Evolutionary conservation across 2,329 filamentous ascomycete species (phyloP).

Genomic region (Fusarium sterilihyphosum): DNA sequence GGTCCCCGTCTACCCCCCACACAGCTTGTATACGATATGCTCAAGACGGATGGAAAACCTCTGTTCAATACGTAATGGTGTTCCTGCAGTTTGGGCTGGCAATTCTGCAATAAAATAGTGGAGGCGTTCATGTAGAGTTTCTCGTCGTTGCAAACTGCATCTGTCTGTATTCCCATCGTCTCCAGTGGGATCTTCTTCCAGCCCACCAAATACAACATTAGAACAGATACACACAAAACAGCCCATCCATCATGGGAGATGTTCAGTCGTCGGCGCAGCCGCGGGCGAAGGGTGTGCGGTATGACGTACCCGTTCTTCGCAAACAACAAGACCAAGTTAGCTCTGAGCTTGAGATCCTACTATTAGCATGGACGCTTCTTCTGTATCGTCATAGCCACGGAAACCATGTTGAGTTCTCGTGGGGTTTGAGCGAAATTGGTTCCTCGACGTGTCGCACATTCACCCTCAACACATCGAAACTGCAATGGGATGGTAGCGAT

Average conservation of each 20-base stretch:
- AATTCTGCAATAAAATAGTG: conserved; percentile 29
- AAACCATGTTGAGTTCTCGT: conserved; percentile 37
- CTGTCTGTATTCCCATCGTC: conserved; percentile 16
- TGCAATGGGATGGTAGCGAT: conserved; percentile 32
- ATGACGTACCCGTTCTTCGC: conserved; percentile 34
- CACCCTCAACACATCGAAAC: conserved; percentile 35
- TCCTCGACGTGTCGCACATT: conserved; percentile 25
- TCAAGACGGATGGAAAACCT: neutral
- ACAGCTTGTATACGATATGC: conserved; percentile 2
- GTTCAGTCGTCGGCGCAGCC: conserved; percentile 7
- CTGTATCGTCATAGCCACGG: conserved; percentile 39
- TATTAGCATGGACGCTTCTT: conserved; percentile 39
- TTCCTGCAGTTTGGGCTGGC: conserved; percentile 16
- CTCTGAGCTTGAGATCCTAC: conserved; percentile 27
- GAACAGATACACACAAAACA: neutral
- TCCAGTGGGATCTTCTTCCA: neutral
- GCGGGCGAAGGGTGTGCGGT: conserved; percentile 25
- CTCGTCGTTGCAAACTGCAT: conserved; percentile 4
- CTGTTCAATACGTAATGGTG: conserved; percentile 38
- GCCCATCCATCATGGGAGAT: conserved; percentile 22
- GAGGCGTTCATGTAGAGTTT: conserved; percentile 32
- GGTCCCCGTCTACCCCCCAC: conserved; percentile 22
- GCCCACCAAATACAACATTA: neutral
- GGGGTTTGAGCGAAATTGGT: conserved; percentile 31
- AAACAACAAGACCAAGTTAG: conserved; percentile 15